phyloP scores from a whole-genome alignment of 2,329 filamentous ascomycete species.

The Aureobasidium sp. region DNA sequence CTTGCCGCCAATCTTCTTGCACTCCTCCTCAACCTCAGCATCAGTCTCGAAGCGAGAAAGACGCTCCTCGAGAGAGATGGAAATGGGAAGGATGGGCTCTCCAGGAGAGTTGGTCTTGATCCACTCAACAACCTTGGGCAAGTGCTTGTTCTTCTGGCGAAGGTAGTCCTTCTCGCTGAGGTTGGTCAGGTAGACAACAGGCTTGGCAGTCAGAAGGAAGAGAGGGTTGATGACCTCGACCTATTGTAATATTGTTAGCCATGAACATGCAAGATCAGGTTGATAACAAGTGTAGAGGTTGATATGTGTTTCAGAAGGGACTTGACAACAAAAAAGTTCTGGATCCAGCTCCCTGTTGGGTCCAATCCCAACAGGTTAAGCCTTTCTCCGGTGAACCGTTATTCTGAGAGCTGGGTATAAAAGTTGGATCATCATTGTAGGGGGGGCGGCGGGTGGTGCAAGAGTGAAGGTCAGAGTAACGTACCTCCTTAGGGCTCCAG shows the following conservation, averaged over 20 bases:
- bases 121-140: slow-evolving; percentile 90
- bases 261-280: not conserved
- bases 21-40: slow-evolving; percentile 70
- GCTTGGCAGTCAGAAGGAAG: slow-evolving; percentile 90
- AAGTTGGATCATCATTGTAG: slow-evolving; percentile 96
- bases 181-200: slow-evolving; percentile 95
- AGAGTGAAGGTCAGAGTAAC: slow-evolving; percentile 29
- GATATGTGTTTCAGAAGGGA: slow-evolving; percentile 34
- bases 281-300: not conserved
- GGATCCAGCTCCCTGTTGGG: slow-evolving; percentile 31
- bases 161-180: slow-evolving; percentile 95
- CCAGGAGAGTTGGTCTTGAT: slow-evolving; percentile 82
- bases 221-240: slow-evolving; percentile 97
- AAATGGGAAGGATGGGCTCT: slow-evolving; percentile 88
- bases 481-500: slow-evolving; percentile 93
- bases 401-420: slow-evolving; percentile 94
- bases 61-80: slow-evolving; percentile 86
- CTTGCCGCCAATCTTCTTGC: slow-evolving; percentile 78
- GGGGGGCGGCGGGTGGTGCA: slow-evolving; percentile 17
- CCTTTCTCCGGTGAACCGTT: slow-evolving; percentile 9
- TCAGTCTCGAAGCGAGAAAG: slow-evolving; percentile 73
- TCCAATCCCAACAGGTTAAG: slow-evolving; percentile 45
- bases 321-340: slow-evolving; percentile 17
- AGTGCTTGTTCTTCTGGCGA: slow-evolving; percentile 99
- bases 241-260: slow-evolving; percentile 41